Conservation (phyloP, 2,329 filamentous ascomycete genomes). For the Nemania bipapillata region DNA sequence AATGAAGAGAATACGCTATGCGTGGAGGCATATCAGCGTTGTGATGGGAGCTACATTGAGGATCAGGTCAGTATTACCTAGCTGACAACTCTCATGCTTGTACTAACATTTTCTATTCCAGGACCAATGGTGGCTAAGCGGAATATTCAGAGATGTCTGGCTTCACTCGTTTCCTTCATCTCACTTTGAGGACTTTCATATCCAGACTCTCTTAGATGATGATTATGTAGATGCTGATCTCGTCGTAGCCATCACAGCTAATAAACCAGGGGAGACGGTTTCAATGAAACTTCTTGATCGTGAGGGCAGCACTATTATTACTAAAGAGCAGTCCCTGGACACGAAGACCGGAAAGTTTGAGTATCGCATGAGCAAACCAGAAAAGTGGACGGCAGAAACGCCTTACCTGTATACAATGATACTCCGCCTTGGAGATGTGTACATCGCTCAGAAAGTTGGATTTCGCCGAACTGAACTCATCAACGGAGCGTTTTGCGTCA, state of each 20-base stretch:
- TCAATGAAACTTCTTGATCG: constrained; percentile 54
- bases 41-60: constrained; percentile 77
- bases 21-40: constrained; percentile 77
- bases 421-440: constrained; percentile 53
- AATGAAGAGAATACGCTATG: constrained; percentile 65
- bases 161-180: constrained; percentile 69
- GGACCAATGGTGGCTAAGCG: constrained; percentile 75
- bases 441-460: constrained; percentile 66
- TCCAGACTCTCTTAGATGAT: constrained; percentile 66
- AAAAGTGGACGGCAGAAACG: constrained; percentile 76
- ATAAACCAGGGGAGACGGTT: constrained; percentile 49
- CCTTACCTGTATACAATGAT: constrained; percentile 69
- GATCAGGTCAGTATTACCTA: constrained; percentile 60
- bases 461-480: constrained; percentile 72
- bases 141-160: constrained; percentile 76
- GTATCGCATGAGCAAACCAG: constrained; percentile 59
- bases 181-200: constrained; percentile 66
- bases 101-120: constrained; percentile 41
- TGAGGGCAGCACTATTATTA: constrained; percentile 47
- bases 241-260: constrained; percentile 58
- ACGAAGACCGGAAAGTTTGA: constrained; percentile 57
- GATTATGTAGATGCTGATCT: constrained; percentile 65
- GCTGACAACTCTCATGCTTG: background rate
- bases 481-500: constrained; percentile 71
- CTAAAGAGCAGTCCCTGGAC: constrained; percentile 42